Base-by-base conservation (phyloP, 345 rosid genomes). In the Eucalyptus dawsonii region DNA sequence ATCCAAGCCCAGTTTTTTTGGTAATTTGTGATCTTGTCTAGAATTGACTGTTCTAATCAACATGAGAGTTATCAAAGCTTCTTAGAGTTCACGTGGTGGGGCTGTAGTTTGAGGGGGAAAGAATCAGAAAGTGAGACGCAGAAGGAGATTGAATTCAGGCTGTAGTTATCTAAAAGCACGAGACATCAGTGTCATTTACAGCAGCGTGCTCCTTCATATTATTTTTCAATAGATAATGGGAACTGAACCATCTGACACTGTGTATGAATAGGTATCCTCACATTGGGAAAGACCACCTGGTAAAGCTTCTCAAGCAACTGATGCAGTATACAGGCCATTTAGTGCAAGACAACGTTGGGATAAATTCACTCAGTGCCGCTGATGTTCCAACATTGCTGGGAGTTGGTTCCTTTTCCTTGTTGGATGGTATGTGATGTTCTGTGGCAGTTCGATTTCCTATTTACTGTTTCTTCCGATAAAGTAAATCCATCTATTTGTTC, bases 381-480 rank as follows among this genome's bases (percentile, higher is more conserved):
- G 95, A 94, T 89, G 99, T 96, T 92, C 99, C 99, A 88, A 97
- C 99, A 45, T 93, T 98, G 88, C 85, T 98, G 93, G 99, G 99
- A 91, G 91, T 92, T 87, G 97, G 97, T 89, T 93, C 97, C 88
- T 98, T 96, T 94, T 97, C 99, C 50, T 98, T 98, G 92, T 92
- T 98, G 93, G 91, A 97, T 92, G 58, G 98, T 96, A 94, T 53
- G 97, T 93, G 88, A 80, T 31, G 34, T 86, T 49, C 31, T 5
- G n/a, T 86, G 87, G 87, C 31, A 85, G 56, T 45, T 86, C 5
- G 8, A 27, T 86, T 49, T 50, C 56, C 87, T 86, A 27, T 86
- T 12, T 22, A 86, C 37, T 86, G 56, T 27, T 86, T 76, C 83
- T 76, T 76, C 83, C 11, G 14, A 76, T 40, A 76, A 76, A 76